A percentile compares a stretch with the other conserved stretches of the same genome.
phyloP scores from a whole-genome alignment of 2,329 filamentous ascomycete species.

The Dichotomopilus funicola region DNA sequence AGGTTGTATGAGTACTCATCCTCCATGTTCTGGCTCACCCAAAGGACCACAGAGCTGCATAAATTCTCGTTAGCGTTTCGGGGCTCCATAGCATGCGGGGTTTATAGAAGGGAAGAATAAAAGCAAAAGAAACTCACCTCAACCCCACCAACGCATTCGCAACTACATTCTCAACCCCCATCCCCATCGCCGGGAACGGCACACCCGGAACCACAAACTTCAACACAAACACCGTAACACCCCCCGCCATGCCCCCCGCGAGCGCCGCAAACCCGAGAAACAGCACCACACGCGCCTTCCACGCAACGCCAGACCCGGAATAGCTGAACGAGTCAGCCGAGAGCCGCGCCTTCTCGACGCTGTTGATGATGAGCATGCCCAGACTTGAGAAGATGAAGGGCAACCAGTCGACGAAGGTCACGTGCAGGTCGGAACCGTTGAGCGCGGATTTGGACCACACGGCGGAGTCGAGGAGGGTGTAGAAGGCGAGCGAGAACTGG shows the following conservation, averaged over 20 bases:
- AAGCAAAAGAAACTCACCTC: slow-evolving; percentile 37
- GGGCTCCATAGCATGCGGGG: background rate
- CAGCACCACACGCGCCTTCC: slow-evolving; percentile 62
- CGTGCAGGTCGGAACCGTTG: slow-evolving; percentile 56
- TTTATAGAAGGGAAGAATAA: background rate
- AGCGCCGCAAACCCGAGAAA: slow-evolving; percentile 61
- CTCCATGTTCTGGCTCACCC: slow-evolving; percentile 67
- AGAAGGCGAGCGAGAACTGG: slow-evolving; percentile 63
- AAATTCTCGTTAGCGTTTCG: slow-evolving; percentile 13
- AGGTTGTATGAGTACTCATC: slow-evolving; percentile 65
- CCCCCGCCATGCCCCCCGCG: slow-evolving; percentile 62
- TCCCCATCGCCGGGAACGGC: slow-evolving; percentile 53
- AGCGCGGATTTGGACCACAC: slow-evolving; percentile 57
- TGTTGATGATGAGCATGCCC: slow-evolving; percentile 67
- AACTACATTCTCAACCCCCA: slow-evolving; percentile 61
- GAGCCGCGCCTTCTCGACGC: slow-evolving; percentile 59
- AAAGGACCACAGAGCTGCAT: slow-evolving; percentile 54
- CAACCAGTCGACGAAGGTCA: slow-evolving; percentile 64
- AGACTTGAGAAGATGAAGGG: slow-evolving; percentile 60
- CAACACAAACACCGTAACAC: slow-evolving; percentile 61
- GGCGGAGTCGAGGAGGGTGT: slow-evolving; percentile 60
- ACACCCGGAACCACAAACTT: slow-evolving; percentile 55
- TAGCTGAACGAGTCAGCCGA: slow-evolving; percentile 58
- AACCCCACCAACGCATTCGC: slow-evolving; percentile 58
- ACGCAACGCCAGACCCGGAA: slow-evolving; percentile 56